Evolutionary conservation across 305 asterid genomes (phyloP), one percentile per base, ranked within the genome.

Genomic region (Rubia tinctorum): DNA sequence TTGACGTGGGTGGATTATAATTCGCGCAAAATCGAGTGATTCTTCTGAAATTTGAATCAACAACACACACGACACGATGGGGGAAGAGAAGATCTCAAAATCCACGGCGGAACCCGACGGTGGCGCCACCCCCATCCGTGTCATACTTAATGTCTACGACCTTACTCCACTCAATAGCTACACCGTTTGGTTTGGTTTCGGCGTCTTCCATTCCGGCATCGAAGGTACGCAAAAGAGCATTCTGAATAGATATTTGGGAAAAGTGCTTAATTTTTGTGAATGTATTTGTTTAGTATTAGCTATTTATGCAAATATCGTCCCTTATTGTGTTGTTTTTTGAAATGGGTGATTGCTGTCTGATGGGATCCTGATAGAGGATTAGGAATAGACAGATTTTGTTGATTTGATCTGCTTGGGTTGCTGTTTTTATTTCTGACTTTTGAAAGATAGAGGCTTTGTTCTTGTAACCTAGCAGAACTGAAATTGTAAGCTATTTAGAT

Each of bases 201-300:
- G 87, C 73, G 69, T 83, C 73, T 83, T 83, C 66, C 87, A 83
- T 81, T 83, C 87, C 71, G 87, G 87, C 22, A 81, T 83, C 79
- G 83, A 83, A 85, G 89, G 89, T 85, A 40, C 81, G 77, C 66
- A 23, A 17, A 55, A 70, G 22, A 27, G 10, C 45, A 71, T 12
- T 34, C 12, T 15, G 17, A 58, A 34, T 10, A 3, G 10, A 18
- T 9, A n/a, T 51, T 68, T 15, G 1, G 0, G 44, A 4, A 18
- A 56, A 43, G 20, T 20, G 61, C 18, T 59, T 64, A 0, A n/a
- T 66, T 23, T 63, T 60, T 71, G 68, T 5, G 12, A 13, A 45
- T 4, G 6, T 17, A 5, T 40, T 30, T 25, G 51, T 65, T 71
- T 39, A 61, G 56, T 65, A 51, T 66, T 22, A 53, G 27, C 69